Percentiles rank a stretch among this genome's conserved stretches.
phyloP scores from a whole-genome alignment of 1,139 yeast genomes.

The Yamadazyma atlantica region DNA sequence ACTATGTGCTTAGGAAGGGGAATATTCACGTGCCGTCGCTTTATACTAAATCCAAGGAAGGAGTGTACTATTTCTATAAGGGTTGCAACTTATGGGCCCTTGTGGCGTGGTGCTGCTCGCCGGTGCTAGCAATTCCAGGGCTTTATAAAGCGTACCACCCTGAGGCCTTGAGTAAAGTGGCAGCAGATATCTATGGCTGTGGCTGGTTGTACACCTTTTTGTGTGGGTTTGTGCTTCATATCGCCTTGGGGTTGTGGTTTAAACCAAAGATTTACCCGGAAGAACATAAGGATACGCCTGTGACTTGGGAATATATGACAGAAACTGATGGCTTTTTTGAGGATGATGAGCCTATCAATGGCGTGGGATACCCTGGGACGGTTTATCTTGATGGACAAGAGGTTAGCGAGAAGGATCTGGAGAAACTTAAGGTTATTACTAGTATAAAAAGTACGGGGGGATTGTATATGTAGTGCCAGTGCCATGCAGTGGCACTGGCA shows the following conservation, averaged over 20 bases:
- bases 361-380: conserved; percentile 17
- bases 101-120: conserved; percentile 15
- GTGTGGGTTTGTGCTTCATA: conserved; percentile 13
- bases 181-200: conserved; percentile 14
- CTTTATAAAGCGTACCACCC: conserved; percentile 16
- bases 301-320: conserved; percentile 19
- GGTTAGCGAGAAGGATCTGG: conserved; percentile 11
- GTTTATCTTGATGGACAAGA: conserved; percentile 10
- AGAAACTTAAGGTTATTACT: conserved; percentile 16
- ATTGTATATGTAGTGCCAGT: conserved; percentile 11
- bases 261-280: conserved; percentile 16
- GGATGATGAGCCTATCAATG: conserved; percentile 16
- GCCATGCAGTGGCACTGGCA: no score
- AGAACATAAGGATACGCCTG: conserved; percentile 14
- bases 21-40: conserved; percentile 17
- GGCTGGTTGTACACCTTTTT: conserved; percentile 18
- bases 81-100: conserved; percentile 17
- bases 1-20: conserved; percentile 14
- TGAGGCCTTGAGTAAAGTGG: conserved; percentile 9
- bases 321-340: conserved; percentile 18
- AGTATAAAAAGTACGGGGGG: conserved; percentile 17
- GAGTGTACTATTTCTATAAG: conserved; percentile 15
- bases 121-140: conserved; percentile 16
- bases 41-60: conserved; percentile 12
- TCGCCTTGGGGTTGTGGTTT: conserved; percentile 13